phyloP scores from a whole-genome alignment of 495 filamentous ascomycete species.

The Podospora australis region DNA sequence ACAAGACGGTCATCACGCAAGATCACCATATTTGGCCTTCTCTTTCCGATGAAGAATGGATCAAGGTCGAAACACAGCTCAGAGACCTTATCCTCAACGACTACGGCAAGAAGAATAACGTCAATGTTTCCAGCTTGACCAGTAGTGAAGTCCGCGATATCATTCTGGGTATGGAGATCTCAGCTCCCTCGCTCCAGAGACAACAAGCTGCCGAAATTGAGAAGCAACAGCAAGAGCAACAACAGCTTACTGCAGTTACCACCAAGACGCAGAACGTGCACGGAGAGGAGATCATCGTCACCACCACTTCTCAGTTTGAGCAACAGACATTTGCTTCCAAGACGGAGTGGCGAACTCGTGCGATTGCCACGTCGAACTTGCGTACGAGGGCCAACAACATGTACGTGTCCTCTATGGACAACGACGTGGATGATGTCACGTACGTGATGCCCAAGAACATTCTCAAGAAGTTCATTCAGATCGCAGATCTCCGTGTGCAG shows the following conservation, averaged over 20 bases:
- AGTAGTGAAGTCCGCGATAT: constrained; percentile 97
- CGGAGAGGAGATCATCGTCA: constrained; percentile 97
- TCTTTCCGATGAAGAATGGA: constrained; percentile 94
- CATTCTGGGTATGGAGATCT: constrained; percentile 99
- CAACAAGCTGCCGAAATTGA: constrained; percentile 99
- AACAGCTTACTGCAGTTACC: constrained; percentile 93
- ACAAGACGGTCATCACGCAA: constrained; percentile 97
- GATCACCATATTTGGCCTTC: constrained; percentile 99
- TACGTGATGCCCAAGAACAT: constrained; percentile 99
- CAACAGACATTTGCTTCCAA: constrained; percentile 97
- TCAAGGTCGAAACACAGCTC: constrained; percentile 95
- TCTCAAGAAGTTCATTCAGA: constrained; percentile 96
- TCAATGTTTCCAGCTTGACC: constrained; percentile 94
- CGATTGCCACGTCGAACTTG: constrained; percentile 93
- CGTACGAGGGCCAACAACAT: constrained; percentile 95
- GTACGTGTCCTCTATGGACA: constrained; percentile 92
- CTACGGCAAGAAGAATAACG: constrained; percentile 99
- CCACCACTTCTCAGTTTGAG: constrained; percentile 94
- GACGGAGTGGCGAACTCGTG: constrained; percentile 96
- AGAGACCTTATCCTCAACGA: constrained; percentile 96
- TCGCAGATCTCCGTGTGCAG: constrained; percentile 93
- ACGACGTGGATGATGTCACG: constrained; percentile 73
- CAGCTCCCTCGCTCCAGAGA: constrained; percentile 93
- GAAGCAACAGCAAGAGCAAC: constrained; percentile 95
- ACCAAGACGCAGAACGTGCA: constrained; percentile 98